phyloP scores from a whole-genome alignment of 176 grass and related monocot genomes.

The Cenchrus americanus region DNA sequence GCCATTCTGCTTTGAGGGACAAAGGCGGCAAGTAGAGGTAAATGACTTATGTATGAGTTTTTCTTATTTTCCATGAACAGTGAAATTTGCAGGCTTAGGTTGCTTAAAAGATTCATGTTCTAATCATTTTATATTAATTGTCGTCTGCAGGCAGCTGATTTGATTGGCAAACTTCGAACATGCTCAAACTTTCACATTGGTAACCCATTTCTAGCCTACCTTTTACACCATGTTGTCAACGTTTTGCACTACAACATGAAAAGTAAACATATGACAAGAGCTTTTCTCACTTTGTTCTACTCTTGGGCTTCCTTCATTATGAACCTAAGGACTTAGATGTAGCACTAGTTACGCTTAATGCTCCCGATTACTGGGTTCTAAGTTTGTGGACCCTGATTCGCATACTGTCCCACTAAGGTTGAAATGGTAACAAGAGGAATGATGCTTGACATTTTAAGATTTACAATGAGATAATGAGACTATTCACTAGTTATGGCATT shows the following conservation, averaged over 20 bases:
- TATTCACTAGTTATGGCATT: not conserved
- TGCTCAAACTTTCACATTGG: constrained; percentile 88
- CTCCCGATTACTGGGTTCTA: not conserved
- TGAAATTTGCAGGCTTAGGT: not conserved
- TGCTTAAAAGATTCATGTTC: not conserved
- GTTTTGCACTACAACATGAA: not conserved
- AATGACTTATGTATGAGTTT: constrained; percentile 9
- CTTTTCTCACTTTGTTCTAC: constrained; percentile 5
- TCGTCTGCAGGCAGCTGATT: constrained; percentile 70
- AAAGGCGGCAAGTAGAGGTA: constrained; percentile 87
- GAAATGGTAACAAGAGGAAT: constrained; percentile 8
- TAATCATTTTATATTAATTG: constrained; percentile 19
- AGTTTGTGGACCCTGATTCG: not conserved
- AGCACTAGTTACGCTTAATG: not conserved
- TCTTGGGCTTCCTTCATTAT: constrained; percentile 9
- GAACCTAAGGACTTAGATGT: constrained; percentile 7
- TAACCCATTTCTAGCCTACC: constrained; percentile 39
- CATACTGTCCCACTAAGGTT: constrained; percentile 4
- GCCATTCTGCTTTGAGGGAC: constrained; percentile 94
- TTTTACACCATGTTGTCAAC: constrained; percentile 4
- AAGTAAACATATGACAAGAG: constrained; percentile 2
- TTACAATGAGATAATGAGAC: constrained; percentile 1
- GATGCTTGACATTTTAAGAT: not conserved
- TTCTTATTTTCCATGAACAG: constrained; percentile 27
- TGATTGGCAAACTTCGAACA: constrained; percentile 66